These are phyloP conservation scores for Dictyostelium discoideum DNA, from an alignment of 78 protist species.

Conservation along the genomic window dicty_2.7 NC_007088.5:1180501-1181000, in stretches of 20 bases:
- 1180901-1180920: conserved; percentile 60
- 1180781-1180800: conserved; percentile 46
- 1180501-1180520: neutral
- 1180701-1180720: conserved; percentile 47
- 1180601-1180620: neutral
- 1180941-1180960: conserved; percentile 10
- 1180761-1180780: conserved; percentile 27
- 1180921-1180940: conserved; percentile 54
- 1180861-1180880: conserved; percentile 41
- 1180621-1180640: neutral
- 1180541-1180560: conserved; percentile 65
- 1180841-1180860: conserved; percentile 23
- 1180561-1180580: conserved; percentile 37
- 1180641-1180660: neutral
- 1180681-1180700: conserved; percentile 33
- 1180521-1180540: conserved; percentile 22
- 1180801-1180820: conserved; percentile 64
- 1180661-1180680: conserved; percentile 63
- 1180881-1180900: conserved; percentile 12
- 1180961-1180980: neutral
- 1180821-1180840: conserved; percentile 37
- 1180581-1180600: conserved; percentile 16
- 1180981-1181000: neutral
- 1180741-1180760: neutral
- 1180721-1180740: conserved; percentile 3